A percentile compares a stretch with the other conserved stretches of the same genome.
phyloP scores from a whole-genome alignment of 2,329 filamentous ascomycete genomes.

The Apiospora marii region DNA sequence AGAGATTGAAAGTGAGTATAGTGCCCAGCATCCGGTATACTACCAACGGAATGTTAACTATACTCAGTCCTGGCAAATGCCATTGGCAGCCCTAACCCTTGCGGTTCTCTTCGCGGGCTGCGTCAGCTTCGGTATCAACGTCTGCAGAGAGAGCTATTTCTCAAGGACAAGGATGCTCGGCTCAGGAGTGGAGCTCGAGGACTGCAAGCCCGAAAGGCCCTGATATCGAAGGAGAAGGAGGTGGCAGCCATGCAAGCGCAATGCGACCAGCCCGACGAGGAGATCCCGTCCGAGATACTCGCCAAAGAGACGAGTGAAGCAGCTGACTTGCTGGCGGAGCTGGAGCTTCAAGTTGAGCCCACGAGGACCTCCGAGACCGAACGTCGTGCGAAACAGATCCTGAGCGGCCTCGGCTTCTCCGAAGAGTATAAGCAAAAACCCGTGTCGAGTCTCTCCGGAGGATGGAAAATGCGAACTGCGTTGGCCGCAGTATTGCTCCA shows the following conservation, averaged over 20 bases:
- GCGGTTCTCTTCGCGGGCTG: slow-evolving; percentile 66
- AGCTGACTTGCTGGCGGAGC: slow-evolving; percentile 71
- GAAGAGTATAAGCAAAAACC: slow-evolving; percentile 66
- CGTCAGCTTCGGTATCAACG: slow-evolving; percentile 69
- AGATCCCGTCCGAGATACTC: slow-evolving; percentile 63
- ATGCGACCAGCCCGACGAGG: slow-evolving; percentile 59
- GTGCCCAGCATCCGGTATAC: not conserved
- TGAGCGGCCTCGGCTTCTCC: slow-evolving; percentile 76
- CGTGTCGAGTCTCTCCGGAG: slow-evolving; percentile 75
- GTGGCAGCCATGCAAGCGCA: slow-evolving; percentile 63
- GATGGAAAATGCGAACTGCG: slow-evolving; percentile 75
- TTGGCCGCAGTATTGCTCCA: slow-evolving; percentile 74
- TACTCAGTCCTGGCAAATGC: slow-evolving; percentile 62
- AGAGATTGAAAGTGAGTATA: slow-evolving; percentile 64
- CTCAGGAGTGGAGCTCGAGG: slow-evolving; percentile 79
- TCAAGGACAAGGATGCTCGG: slow-evolving; percentile 76
- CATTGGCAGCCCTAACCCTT: slow-evolving; percentile 64
- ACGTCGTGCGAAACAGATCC: slow-evolving; percentile 69
- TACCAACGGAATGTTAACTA: not conserved
- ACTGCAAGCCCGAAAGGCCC: slow-evolving; percentile 75
- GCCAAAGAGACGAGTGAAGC: slow-evolving; percentile 74
- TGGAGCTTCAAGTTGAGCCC: slow-evolving; percentile 73
- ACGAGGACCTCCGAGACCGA: slow-evolving; percentile 71
- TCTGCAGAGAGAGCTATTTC: slow-evolving; percentile 69
- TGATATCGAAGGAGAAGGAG: slow-evolving; percentile 73